These are phyloP conservation scores for Eucalyptus curtisii DNA, from an alignment of 345 rosid genomes.

Conservation along the genomic window DNA sequence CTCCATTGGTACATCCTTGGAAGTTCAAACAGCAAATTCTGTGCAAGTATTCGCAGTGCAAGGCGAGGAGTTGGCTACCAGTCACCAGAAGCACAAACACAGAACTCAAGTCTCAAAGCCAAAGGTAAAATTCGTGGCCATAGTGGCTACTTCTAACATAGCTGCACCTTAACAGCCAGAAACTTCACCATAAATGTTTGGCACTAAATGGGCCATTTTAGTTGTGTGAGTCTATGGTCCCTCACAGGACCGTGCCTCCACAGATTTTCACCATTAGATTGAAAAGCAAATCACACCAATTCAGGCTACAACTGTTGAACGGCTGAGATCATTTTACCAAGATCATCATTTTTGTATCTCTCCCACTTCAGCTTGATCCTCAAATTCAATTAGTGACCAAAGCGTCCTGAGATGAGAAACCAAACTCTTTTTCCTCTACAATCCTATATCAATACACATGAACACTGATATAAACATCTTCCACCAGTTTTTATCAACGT, in stretches of 20 bases:
- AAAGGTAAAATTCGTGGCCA: slow-evolving; percentile 26
- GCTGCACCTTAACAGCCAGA: neutral
- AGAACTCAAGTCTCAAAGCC: slow-evolving; percentile 31
- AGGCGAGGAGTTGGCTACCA: slow-evolving; percentile 18
- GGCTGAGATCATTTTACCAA: neutral
- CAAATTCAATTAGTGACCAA: neutral
- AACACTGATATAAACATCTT: neutral
- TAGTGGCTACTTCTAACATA: neutral
- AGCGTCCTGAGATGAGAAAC: neutral
- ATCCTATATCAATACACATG: neutral
- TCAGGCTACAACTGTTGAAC: neutral
- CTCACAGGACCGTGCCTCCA: neutral
- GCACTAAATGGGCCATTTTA: neutral
- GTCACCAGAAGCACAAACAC: slow-evolving; percentile 25
- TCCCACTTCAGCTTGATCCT: neutral
- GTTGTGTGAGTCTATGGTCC: neutral
- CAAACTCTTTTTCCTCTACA: neutral
- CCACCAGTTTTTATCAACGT: neutral
- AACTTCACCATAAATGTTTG: neutral
- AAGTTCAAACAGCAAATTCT: slow-evolving; percentile 70
- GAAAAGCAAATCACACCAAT: neutral
- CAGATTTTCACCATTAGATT: neutral
- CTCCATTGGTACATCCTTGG: slow-evolving; percentile 52
- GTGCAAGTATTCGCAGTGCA: slow-evolving; percentile 15
- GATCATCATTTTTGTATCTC: neutral